phyloP scores from a whole-genome alignment of 78 protist genomes.

The Dictyostelium intermedium region DNA sequence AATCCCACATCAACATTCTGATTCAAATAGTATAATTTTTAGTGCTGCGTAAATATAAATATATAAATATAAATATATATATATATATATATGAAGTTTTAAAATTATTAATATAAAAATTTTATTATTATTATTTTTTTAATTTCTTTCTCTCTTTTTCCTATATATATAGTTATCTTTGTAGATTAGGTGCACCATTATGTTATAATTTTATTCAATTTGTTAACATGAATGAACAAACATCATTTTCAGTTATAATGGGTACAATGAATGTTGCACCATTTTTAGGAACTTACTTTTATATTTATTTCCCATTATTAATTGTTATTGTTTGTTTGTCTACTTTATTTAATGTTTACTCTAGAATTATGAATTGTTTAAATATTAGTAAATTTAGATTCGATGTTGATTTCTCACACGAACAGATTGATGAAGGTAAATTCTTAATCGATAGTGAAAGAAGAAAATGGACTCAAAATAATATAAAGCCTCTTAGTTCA shows the following conservation, averaged over 20 bases:
- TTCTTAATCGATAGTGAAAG: slow-evolving; percentile 2
- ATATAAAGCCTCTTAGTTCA: not conserved
- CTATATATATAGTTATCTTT: slow-evolving; percentile 34
- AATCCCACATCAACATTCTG: slow-evolving; percentile 73
- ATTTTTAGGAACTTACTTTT: slow-evolving; percentile 70
- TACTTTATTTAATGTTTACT: slow-evolving; percentile 52
- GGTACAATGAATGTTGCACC: slow-evolving; percentile 46
- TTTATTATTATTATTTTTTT: too few species aligned
- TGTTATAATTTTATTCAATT: slow-evolving; percentile 72
- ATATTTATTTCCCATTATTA: slow-evolving; percentile 77
- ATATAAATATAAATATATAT: too few species aligned
- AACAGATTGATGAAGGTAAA: slow-evolving; percentile 71
- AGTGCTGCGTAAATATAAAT: slow-evolving; percentile 71
- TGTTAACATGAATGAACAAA: not conserved
- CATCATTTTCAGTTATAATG: slow-evolving; percentile 58
- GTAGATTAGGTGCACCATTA: slow-evolving; percentile 77
- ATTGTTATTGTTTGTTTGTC: slow-evolving; percentile 64
- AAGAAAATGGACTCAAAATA: slow-evolving; percentile 24
- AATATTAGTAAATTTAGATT: slow-evolving; percentile 58
- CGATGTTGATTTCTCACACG: slow-evolving; percentile 60
- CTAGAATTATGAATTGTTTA: slow-evolving; percentile 48
- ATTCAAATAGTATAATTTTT: slow-evolving; percentile 61
- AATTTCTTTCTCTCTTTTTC: too few species aligned
- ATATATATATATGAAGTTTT: too few species aligned
- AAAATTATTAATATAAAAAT: too few species aligned